These are phyloP conservation scores for Batkoa obscura DNA, from an alignment of 371 early-diverging fungal species.

Conservation along the genomic window DNA sequence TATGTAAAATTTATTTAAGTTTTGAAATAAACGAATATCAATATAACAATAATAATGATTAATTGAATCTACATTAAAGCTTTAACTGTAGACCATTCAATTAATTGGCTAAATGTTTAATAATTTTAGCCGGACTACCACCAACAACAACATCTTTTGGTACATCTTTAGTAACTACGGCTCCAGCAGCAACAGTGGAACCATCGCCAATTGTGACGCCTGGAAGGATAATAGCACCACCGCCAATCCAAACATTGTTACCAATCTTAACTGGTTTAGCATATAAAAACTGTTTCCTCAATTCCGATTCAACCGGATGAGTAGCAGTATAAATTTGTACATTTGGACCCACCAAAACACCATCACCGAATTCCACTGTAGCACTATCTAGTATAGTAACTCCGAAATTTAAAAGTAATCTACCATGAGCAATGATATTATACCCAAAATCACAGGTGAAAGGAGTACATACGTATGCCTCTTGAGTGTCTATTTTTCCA, in stretches of 20 bases:
- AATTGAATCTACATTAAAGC: no score
- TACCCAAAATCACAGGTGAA: constrained; percentile 48
- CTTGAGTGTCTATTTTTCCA: constrained; percentile 23
- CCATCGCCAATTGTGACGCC: constrained; percentile 70
- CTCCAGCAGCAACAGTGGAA: constrained; percentile 26
- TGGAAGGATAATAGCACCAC: constrained; percentile 43
- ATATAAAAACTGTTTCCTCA: constrained; percentile 9
- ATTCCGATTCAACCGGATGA: constrained; percentile 40
- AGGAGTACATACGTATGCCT: constrained; percentile 31
- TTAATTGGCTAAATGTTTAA: constrained; percentile 15
- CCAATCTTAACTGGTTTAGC: constrained; percentile 23
- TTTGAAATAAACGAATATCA: no score
- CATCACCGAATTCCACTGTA: constrained; percentile 38
- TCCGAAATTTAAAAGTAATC: constrained; percentile 45
- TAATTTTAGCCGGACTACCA: constrained; percentile 62
- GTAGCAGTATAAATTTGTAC: constrained; percentile 55
- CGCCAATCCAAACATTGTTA: constrained; percentile 50
- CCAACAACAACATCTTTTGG: constrained; percentile 46
- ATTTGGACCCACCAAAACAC: constrained; percentile 47
- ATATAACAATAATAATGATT: not conserved
- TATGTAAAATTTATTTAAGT: no score
- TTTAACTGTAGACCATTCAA: no score
- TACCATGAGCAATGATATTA: constrained; percentile 43
- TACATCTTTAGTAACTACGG: constrained; percentile 58
- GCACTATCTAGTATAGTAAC: constrained; percentile 44